Evolutionary conservation across 164 flowering plant species (phyloP), one percentile per base, ranked within the genome.

Genomic region (Umbellularia californica): DNA sequence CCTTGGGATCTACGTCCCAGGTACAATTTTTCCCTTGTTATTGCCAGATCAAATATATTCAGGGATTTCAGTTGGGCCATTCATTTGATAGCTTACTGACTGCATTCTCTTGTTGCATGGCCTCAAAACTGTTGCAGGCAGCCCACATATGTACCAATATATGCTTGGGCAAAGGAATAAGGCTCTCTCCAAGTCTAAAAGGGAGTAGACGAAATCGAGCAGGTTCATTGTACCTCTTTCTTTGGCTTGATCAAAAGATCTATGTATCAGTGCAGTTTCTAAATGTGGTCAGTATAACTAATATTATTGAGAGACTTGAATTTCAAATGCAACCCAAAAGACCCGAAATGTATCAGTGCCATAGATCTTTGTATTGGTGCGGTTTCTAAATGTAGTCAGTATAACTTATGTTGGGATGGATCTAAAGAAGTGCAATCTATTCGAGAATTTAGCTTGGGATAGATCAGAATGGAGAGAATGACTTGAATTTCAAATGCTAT

Each of bases 121-220:
- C 41, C 2, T 77, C 19, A 55, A 51, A 2, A 2, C 28, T 50
- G 23, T 72, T 85, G 82, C 92, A 93, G 98, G 99, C 19, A 89
- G 91, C 71, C 97, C 99, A 72, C 97, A 93, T 82, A 79, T 95
- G 93, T 95, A 93, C 74, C 55, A 67, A 3, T 91, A 95, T 65
- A 95, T 95, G 99, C 90, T 92, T 64, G 87, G 87, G 35, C 99
- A 93, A 85, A 86, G 99, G 81, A 93, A 90, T 85, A 90, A 83
- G 82, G 95, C 97, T 70, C 92, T 95, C 68, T 78, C 97, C 65
- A 93, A 91, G 83, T 84, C 94, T 6, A 95, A 95, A 79, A 80
- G 74, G 70, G 93, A 86, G 66, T 93, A 85, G 81, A 63, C 15
- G 14, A 55, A 51, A 20, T 68, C 5, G 24, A 33, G 60, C 19